Evolutionary conservation across 345 rosid genomes (phyloP).

Genomic region (Arabis hirsuta): DNA sequence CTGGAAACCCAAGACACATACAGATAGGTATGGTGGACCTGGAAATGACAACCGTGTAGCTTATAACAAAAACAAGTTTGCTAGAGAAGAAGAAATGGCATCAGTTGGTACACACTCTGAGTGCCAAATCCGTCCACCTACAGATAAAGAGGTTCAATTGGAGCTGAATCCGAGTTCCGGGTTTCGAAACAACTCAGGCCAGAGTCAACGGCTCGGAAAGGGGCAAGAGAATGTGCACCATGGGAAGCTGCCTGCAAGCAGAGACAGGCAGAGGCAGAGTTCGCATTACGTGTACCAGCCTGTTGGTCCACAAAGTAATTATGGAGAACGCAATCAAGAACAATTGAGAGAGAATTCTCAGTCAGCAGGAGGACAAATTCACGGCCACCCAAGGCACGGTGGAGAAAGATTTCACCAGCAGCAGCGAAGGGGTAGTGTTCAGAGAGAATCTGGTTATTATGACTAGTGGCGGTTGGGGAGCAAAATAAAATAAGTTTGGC

Average conservation of each 20-base stretch:
- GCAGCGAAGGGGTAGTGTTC: constrained; percentile 41
- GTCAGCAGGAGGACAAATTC: constrained; percentile 46
- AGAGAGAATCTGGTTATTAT: too few species aligned
- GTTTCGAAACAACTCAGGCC: constrained; percentile 56
- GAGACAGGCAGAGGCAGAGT: constrained; percentile 55
- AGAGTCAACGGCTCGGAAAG: constrained; percentile 49
- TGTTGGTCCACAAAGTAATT: constrained; percentile 49
- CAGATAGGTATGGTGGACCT: constrained; percentile 45
- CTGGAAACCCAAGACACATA: constrained; percentile 9
- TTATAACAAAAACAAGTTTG: constrained; percentile 49
- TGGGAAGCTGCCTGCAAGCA: too few species aligned
- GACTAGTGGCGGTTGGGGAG: too few species aligned
- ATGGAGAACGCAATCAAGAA: constrained; percentile 46
- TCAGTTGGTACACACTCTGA: constrained; percentile 41
- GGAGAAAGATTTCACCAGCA: constrained; percentile 50
- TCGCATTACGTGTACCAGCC: constrained; percentile 69
- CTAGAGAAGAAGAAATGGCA: constrained; percentile 49
- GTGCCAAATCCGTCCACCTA: constrained; percentile 40
- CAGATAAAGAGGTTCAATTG: constrained; percentile 31
- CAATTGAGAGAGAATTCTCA: constrained; percentile 54
- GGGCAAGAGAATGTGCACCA: constrained; percentile 41
- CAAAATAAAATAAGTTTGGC: too few species aligned
- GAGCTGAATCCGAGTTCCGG: constrained; percentile 38
- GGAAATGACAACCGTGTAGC: constrained; percentile 39
- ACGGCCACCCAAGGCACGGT: constrained; percentile 45